Conservation (phyloP, 805 yeast species). For the Teunomyces stri region DNA sequence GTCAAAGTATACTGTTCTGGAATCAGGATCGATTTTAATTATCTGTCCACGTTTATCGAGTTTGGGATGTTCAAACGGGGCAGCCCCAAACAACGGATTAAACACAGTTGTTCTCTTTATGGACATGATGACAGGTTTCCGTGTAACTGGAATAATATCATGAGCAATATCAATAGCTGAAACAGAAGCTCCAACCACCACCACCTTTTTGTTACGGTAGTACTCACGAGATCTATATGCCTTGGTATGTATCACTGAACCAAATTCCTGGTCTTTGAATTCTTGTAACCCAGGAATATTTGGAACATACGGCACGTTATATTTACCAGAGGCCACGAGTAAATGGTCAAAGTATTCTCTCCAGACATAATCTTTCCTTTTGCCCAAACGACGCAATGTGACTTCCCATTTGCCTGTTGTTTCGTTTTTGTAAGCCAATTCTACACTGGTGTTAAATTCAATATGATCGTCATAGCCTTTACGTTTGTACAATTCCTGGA, state of each 20-base stretch:
- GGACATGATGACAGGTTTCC: slow-evolving; percentile 16
- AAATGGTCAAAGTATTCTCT: slow-evolving; percentile 18
- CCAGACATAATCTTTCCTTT: slow-evolving; percentile 15
- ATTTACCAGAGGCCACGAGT: slow-evolving; percentile 21
- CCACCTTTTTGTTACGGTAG: slow-evolving; percentile 15
- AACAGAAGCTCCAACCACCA: slow-evolving; percentile 19
- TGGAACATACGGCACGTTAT: slow-evolving; percentile 21
- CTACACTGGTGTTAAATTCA: slow-evolving; percentile 23
- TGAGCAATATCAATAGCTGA: slow-evolving; percentile 17
- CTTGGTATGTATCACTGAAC: slow-evolving; percentile 18
- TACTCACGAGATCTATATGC: slow-evolving; percentile 15
- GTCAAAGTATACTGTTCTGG: slow-evolving; percentile 16
- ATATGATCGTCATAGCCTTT: slow-evolving; percentile 21
- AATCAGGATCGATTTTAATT: slow-evolving; percentile 5
- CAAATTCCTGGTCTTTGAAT: slow-evolving; percentile 11
- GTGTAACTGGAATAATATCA: slow-evolving; percentile 18
- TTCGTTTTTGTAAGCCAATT: slow-evolving; percentile 20
- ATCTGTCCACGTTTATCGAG: slow-evolving; percentile 9
- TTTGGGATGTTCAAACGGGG: slow-evolving; percentile 11
- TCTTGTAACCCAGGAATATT: slow-evolving; percentile 16
- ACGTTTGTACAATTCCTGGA: slow-evolving; percentile 17
- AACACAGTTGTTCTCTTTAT: slow-evolving; percentile 15
- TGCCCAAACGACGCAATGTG: slow-evolving; percentile 13
- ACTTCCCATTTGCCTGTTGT: slow-evolving; percentile 16
- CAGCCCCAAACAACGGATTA: slow-evolving; percentile 6